Evolutionary conservation across 2,329 filamentous ascomycete genomes (phyloP).

Genomic region (Fusarium circinatum): DNA sequence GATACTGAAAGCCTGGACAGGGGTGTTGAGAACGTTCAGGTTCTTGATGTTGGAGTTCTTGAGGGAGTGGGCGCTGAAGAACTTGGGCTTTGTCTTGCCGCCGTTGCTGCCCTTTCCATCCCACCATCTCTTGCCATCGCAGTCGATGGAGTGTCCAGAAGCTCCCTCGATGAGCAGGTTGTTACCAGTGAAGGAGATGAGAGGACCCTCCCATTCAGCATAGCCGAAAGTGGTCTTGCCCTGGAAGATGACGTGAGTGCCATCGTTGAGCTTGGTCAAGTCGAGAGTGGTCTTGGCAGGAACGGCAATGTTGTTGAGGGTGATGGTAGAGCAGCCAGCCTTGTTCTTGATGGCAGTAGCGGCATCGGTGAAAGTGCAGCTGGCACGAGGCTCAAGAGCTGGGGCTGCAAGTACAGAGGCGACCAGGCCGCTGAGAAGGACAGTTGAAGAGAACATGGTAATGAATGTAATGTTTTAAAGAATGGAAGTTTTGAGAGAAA

Average conservation of each 20-base stretch:
- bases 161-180: constrained; percentile 64
- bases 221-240: constrained; percentile 76
- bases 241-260: constrained; percentile 68
- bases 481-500: background rate
- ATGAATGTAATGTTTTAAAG: background rate
- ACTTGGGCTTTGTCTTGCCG: constrained; percentile 71
- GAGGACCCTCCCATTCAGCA: constrained; percentile 71
- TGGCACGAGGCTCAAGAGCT: constrained; percentile 35
- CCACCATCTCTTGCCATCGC: constrained; percentile 68
- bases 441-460: constrained; percentile 32
- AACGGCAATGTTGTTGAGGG: constrained; percentile 63
- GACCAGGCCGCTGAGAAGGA: constrained; percentile 45
- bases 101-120: constrained; percentile 69
- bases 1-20: constrained; percentile 56
- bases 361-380: constrained; percentile 66
- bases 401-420: constrained; percentile 40
- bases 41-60: constrained; percentile 51
- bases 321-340: constrained; percentile 63
- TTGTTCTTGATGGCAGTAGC: constrained; percentile 59
- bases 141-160: constrained; percentile 61
- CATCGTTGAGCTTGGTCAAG: constrained; percentile 61
- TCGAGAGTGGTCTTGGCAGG: constrained; percentile 69
- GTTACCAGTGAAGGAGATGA: constrained; percentile 69
- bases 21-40: constrained; percentile 55
- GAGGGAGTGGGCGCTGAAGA: constrained; percentile 61